These are phyloP conservation scores for Fusarium graminum DNA, from an alignment of 2,329 filamentous ascomycete species.

Conservation along the genomic window DNA sequence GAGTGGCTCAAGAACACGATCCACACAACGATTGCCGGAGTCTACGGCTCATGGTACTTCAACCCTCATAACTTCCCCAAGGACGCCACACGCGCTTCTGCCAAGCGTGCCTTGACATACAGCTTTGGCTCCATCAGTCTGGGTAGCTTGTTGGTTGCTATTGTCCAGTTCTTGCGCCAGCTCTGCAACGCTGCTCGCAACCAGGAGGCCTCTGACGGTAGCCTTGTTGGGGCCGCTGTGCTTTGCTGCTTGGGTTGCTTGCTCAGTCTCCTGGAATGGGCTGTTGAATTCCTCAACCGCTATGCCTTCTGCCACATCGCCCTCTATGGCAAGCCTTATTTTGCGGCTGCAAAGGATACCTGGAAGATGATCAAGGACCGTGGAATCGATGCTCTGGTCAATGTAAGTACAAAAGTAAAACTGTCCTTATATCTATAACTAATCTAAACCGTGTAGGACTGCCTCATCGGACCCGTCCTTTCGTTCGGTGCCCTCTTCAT, in stretches of 20 bases:
- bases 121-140: slow-evolving; percentile 92
- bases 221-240: slow-evolving; percentile 72
- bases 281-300: slow-evolving; percentile 87
- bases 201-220: slow-evolving; percentile 75
- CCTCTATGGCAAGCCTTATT: slow-evolving; percentile 89
- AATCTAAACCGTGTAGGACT: slow-evolving; percentile 66
- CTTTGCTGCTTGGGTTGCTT: slow-evolving; percentile 84
- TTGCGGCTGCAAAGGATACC: slow-evolving; percentile 88
- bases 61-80: slow-evolving; percentile 77
- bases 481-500: slow-evolving; percentile 87
- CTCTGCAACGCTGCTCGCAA: slow-evolving; percentile 80
- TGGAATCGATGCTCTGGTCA: slow-evolving; percentile 89
- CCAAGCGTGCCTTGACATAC: slow-evolving; percentile 85
- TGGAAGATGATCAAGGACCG: slow-evolving; percentile 94
- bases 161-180: slow-evolving; percentile 88
- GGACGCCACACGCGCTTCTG: slow-evolving; percentile 84
- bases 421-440: rapidly evolving
- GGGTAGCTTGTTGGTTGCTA: slow-evolving; percentile 85
- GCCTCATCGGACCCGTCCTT: slow-evolving; percentile 79
- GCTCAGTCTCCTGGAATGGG: slow-evolving; percentile 84
- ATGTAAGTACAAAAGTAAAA: slow-evolving; percentile 57
- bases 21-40: slow-evolving; percentile 86
- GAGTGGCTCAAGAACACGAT: slow-evolving; percentile 96
- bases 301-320: slow-evolving; percentile 95
- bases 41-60: slow-evolving; percentile 97